A percentile compares a stretch with the other conserved stretches of the same genome.
phyloP scores from a whole-genome alignment of 345 rosid species.

The Excoecaria agallocha region DNA sequence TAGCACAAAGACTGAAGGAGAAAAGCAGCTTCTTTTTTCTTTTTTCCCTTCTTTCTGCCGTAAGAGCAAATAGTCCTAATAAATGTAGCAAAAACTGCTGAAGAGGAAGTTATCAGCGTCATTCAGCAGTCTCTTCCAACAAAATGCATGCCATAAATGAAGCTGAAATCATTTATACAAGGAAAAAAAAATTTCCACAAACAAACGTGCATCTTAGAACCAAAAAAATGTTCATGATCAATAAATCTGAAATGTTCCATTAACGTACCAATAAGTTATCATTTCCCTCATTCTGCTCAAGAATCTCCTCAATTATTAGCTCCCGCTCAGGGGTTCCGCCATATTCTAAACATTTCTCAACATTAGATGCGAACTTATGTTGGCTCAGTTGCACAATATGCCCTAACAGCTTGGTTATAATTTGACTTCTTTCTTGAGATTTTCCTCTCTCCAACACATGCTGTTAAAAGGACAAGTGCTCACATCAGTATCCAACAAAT shows the following conservation, averaged over 20 bases:
- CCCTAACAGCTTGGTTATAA: conserved; percentile 74
- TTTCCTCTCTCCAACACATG: conserved; percentile 92
- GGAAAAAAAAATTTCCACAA: neutral
- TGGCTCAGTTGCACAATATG: conserved; percentile 88
- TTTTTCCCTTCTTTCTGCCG: too few species aligned
- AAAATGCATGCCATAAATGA: neutral
- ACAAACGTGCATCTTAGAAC: neutral
- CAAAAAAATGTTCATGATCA: neutral
- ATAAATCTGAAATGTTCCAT: neutral
- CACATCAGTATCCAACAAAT: neutral
- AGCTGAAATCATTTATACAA: neutral
- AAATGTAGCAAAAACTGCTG: neutral
- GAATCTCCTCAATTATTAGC: conserved; percentile 72
- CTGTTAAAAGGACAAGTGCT: conserved; percentile 32
- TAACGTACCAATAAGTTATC: conserved; percentile 79
- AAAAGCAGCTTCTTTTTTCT: too few species aligned
- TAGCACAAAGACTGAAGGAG: too few species aligned
- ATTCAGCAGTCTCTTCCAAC: neutral
- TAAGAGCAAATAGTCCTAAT: too few species aligned
- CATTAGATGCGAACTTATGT: conserved; percentile 96
- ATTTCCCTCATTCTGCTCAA: conserved; percentile 71
- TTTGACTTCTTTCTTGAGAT: conserved; percentile 65
- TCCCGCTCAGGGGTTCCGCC: conserved; percentile 70
- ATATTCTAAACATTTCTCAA: conserved; percentile 90
- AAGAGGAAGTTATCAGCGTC: neutral